A percentile compares a stretch with the other conserved stretches of the same genome.
These are phyloP conservation scores for Leishmania martiniquensis DNA, from an alignment of 208 protist species.

Conservation along the genomic window DNA sequence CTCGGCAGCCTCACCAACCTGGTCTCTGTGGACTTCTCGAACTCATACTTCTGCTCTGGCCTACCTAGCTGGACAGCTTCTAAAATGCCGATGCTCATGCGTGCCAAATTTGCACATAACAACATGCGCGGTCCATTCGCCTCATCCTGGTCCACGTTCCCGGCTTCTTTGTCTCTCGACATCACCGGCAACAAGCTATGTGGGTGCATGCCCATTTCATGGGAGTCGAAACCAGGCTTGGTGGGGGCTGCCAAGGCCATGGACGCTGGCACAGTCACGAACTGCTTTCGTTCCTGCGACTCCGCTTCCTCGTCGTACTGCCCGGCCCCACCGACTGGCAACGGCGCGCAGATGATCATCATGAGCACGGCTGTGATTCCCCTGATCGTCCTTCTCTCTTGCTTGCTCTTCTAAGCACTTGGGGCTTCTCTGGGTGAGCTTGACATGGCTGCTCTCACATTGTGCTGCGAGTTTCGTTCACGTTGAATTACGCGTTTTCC, in stretches of 20 bases:
- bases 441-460: neutral
- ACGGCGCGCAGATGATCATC: constrained; percentile 7
- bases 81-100: constrained; percentile 16
- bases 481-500: neutral
- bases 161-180: constrained; percentile 11
- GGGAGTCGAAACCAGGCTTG: constrained; percentile 14
- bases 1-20: constrained; percentile 10
- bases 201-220: constrained; percentile 26
- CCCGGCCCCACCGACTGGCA: neutral
- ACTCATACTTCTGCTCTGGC: constrained; percentile 27
- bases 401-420: constrained; percentile 4
- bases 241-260: constrained; percentile 21
- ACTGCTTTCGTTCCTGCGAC: constrained; percentile 15
- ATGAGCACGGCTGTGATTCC: neutral
- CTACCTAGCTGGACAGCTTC: constrained; percentile 30
- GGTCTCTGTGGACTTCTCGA: constrained; percentile 12
- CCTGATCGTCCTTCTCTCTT: constrained; percentile 1
- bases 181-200: constrained; percentile 29
- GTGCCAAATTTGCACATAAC: constrained; percentile 20
- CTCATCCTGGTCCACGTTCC: constrained; percentile 29
- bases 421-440: too few relatives aligned
- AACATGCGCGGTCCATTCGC: constrained; percentile 29
- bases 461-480: neutral
- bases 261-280: constrained; percentile 10
- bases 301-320: constrained; percentile 16